Percentiles rank a stretch among this genome's conserved stretches.
Evolutionary conservation across 23 red algal species (phyloP).

Genomic region (Cyanidium caldarium): DNA sequence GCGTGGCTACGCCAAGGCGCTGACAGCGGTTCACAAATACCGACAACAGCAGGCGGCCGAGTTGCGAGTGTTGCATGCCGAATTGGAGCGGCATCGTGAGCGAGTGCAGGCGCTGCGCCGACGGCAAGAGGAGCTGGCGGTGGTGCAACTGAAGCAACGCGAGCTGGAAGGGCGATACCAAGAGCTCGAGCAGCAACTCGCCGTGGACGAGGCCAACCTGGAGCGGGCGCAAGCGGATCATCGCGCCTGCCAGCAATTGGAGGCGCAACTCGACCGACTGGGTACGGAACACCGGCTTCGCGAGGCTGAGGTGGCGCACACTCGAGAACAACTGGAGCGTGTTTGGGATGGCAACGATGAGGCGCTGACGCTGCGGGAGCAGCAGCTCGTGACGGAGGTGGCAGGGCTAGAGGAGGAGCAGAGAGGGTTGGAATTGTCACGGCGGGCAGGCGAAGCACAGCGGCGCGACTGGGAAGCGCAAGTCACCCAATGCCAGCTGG

Average conservation of each 20-base stretch:
- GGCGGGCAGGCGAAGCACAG: too few species aligned
- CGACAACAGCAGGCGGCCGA: slow-evolving; percentile 42
- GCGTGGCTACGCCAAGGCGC: slow-evolving; percentile 81
- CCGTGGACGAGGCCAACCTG: neutral
- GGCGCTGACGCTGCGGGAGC: too few species aligned
- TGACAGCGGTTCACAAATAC: slow-evolving; percentile 70
- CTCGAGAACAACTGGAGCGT: neutral
- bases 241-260: neutral
- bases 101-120: neutral
- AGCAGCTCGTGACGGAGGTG: too few species aligned
- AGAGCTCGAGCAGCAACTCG: neutral
- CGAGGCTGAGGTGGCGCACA: neutral
- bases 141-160: neutral
- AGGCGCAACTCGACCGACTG: neutral
- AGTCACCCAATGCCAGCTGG: too few species aligned
- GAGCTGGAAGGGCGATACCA: neutral
- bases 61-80: slow-evolving; percentile 34
- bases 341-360: too few species aligned
- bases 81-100: slow-evolving; percentile 25
- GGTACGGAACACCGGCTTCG: neutral
- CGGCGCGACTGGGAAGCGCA: too few species aligned
- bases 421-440: too few species aligned
- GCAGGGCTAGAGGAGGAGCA: too few species aligned
- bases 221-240: neutral
- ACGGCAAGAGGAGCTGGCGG: neutral